A percentile compares a stretch with the other conserved stretches of the same genome.
phyloP scores from a whole-genome alignment of 257 asterid genomes.

The Asclepias syriaca region DNA sequence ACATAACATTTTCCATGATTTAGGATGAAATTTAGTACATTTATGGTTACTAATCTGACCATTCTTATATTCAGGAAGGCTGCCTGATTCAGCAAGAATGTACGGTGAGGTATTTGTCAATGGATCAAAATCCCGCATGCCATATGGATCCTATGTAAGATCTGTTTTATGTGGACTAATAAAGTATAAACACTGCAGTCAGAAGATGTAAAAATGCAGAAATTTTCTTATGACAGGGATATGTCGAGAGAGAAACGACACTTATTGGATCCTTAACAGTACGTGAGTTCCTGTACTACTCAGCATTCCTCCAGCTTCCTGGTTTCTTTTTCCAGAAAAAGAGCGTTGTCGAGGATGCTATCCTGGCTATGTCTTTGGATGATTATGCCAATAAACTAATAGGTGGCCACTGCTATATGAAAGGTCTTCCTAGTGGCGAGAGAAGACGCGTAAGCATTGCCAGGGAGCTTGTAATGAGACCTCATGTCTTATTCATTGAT shows the following conservation, averaged over 20 bases:
- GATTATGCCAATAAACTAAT: slow-evolving; percentile 90
- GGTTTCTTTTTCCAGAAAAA: slow-evolving; percentile 69
- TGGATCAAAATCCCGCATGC: slow-evolving; percentile 63
- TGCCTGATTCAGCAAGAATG: slow-evolving; percentile 72
- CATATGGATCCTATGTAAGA: slow-evolving; percentile 90
- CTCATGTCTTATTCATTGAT: slow-evolving; percentile 79
- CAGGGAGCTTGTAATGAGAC: slow-evolving; percentile 96
- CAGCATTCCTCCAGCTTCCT: slow-evolving; percentile 95
- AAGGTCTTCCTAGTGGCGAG: slow-evolving; percentile 92
- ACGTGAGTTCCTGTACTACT: slow-evolving; percentile 97
- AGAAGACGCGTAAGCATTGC: slow-evolving; percentile 93
- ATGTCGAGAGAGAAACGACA: slow-evolving; percentile 80
- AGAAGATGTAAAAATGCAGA: background rate
- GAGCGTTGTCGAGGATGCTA: slow-evolving; percentile 89
- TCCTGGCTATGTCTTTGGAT: slow-evolving; percentile 84
- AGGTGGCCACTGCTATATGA: slow-evolving; percentile 91
- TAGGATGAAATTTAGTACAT: background rate
- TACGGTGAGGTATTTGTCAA: slow-evolving; percentile 90
- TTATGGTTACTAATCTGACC: background rate
- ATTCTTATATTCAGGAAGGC: slow-evolving; percentile 56
- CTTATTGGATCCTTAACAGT: slow-evolving; percentile 94
- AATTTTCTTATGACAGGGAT: slow-evolving; percentile 49
- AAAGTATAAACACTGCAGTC: background rate
- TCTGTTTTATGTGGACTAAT: background rate
- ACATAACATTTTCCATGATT: background rate